Base-by-base conservation (phyloP, 2,329 filamentous ascomycete species). In the Sodiomyces alkalinus region DNA sequence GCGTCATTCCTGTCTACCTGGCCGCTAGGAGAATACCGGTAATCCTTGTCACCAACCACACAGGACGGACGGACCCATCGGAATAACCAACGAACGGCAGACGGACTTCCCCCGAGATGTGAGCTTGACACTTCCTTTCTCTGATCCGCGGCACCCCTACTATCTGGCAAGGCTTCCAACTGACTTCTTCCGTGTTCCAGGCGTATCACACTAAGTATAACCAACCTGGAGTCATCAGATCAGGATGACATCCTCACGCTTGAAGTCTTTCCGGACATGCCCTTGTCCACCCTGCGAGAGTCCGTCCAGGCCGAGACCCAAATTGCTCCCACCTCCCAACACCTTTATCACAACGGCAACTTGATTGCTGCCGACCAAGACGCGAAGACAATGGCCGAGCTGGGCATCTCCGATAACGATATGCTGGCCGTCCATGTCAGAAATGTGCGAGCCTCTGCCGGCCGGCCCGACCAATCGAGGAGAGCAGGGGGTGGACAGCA, bases 291-390 rank as follows among this genome's bases (percentile, higher is more conserved):
- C 29, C 69, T 98, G 40, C 92, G 92, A 54, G 80, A 76, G 47
- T 80, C 83, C 47, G 79, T 98, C 48, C 73, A 90, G 49, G 80
- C 74, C 53, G 87, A 96, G 55, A 78, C 78, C 27, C 62, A 63
- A 42, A 75, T 92, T 41, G 71, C 80, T 17, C 67, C 74, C 12
- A 60, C 64, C 24, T 65, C 77, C 26, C 85, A 94, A 52, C 75
- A 83, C 47, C 75, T 96, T 47, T 92, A 90, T 56, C 80, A 87
- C 58, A 92, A 94, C 51, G 90, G 87, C 39, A 70, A 73, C 39
- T 69, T 86, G 22, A 72, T 98, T 31, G 67, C 62, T 40, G 17
- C 27, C 21, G 32, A 36, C 21, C 76, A 85, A 53, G 77, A 86
- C 43, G 55, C 67, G 33, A 79, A 85, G 51, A 93, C 85, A 3